Conservation (phyloP, 2,329 filamentous ascomycete genomes). For the Botrytis tulipae region DNA sequence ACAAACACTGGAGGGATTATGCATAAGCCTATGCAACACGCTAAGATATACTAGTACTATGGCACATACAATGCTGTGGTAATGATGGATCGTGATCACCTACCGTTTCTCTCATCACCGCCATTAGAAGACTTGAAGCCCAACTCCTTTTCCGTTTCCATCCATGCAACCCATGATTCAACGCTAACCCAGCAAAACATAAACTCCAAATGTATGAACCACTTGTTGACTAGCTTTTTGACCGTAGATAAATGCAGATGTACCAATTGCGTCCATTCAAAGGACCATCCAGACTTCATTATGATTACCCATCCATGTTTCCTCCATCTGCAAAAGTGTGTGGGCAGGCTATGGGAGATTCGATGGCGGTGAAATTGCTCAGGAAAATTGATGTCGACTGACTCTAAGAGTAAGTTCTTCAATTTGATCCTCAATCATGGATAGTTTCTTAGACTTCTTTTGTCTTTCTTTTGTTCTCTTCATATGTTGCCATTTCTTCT, state of each 20-base stretch:
- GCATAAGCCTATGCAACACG: background rate
- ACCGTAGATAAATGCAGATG: background rate
- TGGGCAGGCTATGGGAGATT: background rate
- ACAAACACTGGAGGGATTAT: background rate
- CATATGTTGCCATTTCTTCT: background rate
- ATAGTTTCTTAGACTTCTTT: background rate
- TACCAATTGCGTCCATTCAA: background rate
- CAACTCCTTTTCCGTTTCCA: background rate
- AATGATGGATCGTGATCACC: background rate
- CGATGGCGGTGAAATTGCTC: background rate
- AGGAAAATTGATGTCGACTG: background rate
- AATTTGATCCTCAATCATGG: background rate
- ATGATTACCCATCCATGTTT: background rate
- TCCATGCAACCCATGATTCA: background rate
- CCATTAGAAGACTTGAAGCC: rapidly evolving
- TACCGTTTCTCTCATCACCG: background rate
- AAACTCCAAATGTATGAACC: background rate
- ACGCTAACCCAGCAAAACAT: background rate
- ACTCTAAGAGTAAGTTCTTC: background rate
- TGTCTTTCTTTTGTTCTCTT: background rate
- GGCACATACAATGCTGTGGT: background rate
- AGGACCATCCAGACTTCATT: background rate
- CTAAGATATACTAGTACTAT: background rate
- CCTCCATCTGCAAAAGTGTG: background rate
- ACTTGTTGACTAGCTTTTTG: background rate